Base-by-base conservation (phyloP, 257 asterid species). In the Schizonepeta tenuifolia region DNA sequence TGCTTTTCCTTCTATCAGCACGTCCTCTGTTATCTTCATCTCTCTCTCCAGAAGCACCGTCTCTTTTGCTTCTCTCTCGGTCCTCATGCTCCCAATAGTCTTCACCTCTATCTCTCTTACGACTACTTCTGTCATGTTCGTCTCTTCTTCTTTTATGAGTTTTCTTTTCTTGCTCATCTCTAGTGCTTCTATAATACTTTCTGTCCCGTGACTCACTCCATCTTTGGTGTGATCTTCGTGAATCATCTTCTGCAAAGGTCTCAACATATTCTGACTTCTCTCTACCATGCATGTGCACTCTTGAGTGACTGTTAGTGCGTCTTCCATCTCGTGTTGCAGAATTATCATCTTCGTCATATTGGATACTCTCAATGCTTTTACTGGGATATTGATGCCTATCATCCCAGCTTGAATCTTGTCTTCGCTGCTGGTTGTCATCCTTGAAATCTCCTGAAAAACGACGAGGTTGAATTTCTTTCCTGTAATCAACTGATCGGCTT, bases 71-170 rank as follows among this genome's bases (percentile, higher is more conserved):
- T 80, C 75, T 62, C 56, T 72, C 51, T 67, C 63, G 76, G 26
- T 80, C 77, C 65, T 76, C 74, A 73, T 9, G 55, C 78, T 82
- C 91, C 58, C 71, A 26, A 66, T 68, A 59, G 74, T 55, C 85
- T 57, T 78, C 80, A 46, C 61, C 36, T 67, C 84, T 81, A 81
- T 76, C 95, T 74, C 86, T 81, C 58, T 65, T 77, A 70, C 50
- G 76, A 77, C 80, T 80, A 66, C 70, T 82, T 67, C 83, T 68
- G 76, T 81, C 84, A 26, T 41, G 72, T 28, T 73, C 78, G 21
- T 73, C 75, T 59, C 80, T 82, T 54, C 73, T 78, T 59, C 78
- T 76, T 65, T 59, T 62, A 67, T 71, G 77, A 78, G 66, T 40
- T 56, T 12, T 36, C 6, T 28, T 50, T 57, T 70, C 83, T 9